These are phyloP conservation scores for Boechera retrofracta DNA, from an alignment of 345 rosid species.

Conservation along the genomic window DNA sequence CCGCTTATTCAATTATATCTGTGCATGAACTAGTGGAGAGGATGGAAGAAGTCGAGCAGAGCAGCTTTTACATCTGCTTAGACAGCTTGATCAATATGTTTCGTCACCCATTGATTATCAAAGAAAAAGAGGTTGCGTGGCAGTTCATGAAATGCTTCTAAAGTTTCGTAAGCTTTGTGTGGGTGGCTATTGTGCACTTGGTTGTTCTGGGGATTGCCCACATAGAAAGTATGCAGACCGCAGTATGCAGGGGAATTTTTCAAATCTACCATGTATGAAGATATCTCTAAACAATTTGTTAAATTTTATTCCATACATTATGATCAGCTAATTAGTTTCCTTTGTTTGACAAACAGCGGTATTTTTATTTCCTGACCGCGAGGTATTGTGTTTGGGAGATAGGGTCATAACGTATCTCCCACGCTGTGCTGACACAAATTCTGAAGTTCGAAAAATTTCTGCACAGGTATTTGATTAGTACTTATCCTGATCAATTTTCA, in stretches of 20 bases:
- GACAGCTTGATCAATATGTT: constrained; percentile 84
- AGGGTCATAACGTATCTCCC: constrained; percentile 92
- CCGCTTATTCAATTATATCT: constrained; percentile 14
- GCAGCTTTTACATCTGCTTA: constrained; percentile 90
- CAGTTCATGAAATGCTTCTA: constrained; percentile 82
- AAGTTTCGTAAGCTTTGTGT: constrained; percentile 89
- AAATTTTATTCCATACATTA: not conserved
- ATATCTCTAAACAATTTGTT: constrained; percentile 25
- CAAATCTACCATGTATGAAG: constrained; percentile 80
- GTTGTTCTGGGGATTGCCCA: constrained; percentile 86
- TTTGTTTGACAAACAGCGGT: constrained; percentile 62
- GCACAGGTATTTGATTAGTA: constrained; percentile 70
- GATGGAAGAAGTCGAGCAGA: constrained; percentile 99
- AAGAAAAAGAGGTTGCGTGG: constrained; percentile 92
- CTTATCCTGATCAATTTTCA: constrained; percentile 18
- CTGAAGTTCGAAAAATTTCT: constrained; percentile 91
- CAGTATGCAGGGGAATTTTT: constrained; percentile 62
- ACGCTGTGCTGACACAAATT: constrained; percentile 91
- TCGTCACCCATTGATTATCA: constrained; percentile 84
- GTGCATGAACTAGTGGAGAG: constrained; percentile 78
- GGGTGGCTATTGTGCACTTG: constrained; percentile 88
- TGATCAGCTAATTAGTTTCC: constrained; percentile 27
- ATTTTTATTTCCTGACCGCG: constrained; percentile 91
- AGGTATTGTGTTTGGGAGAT: constrained; percentile 90
- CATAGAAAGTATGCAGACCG: constrained; percentile 86